A percentile compares a stretch with the other conserved stretches of the same genome.
Conservation (phyloP, 2,329 filamentous ascomycete genomes). For the Tolypocladium pustulatum region DNA sequence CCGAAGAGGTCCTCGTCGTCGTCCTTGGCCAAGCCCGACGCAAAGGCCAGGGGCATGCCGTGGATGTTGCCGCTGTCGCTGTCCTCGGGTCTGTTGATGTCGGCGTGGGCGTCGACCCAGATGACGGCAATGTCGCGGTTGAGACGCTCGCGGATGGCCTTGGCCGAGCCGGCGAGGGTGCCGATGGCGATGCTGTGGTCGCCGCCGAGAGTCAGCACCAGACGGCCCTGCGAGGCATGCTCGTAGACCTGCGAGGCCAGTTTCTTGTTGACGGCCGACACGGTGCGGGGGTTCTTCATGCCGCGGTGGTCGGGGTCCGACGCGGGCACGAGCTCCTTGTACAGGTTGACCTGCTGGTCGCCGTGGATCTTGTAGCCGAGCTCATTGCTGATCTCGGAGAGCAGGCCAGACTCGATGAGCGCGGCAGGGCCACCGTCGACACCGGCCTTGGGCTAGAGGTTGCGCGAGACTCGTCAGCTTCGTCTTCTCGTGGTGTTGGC, state of each 20-base stretch:
- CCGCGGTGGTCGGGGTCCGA: constrained; percentile 69
- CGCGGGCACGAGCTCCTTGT: constrained; percentile 61
- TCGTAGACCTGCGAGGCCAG: constrained; percentile 79
- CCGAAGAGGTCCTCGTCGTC: constrained; percentile 74
- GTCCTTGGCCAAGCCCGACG: constrained; percentile 74
- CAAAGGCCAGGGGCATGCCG: constrained; percentile 92
- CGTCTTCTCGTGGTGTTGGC: no score
- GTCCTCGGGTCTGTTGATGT: constrained; percentile 93
- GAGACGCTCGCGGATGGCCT: constrained; percentile 74
- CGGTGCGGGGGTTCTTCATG: constrained; percentile 90
- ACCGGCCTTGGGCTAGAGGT: constrained; percentile 66
- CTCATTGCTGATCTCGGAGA: constrained; percentile 72
- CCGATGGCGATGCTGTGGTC: constrained; percentile 97
- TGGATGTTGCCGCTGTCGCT: constrained; percentile 90
- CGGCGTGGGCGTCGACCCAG: constrained; percentile 96
- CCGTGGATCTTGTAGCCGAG: constrained; percentile 82
- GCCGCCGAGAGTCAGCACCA: constrained; percentile 87
- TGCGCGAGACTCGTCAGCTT: background rate
- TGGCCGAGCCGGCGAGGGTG: constrained; percentile 77
- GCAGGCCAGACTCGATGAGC: constrained; percentile 78
- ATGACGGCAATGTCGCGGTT: constrained; percentile 83
- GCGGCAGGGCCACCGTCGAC: constrained; percentile 86
- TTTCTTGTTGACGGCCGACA: constrained; percentile 72
- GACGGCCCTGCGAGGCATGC: constrained; percentile 71
- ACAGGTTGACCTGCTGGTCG: constrained; percentile 73